Evolutionary conservation across 2,329 filamentous ascomycete species (phyloP).

Genomic region (Aciculosporium take): DNA sequence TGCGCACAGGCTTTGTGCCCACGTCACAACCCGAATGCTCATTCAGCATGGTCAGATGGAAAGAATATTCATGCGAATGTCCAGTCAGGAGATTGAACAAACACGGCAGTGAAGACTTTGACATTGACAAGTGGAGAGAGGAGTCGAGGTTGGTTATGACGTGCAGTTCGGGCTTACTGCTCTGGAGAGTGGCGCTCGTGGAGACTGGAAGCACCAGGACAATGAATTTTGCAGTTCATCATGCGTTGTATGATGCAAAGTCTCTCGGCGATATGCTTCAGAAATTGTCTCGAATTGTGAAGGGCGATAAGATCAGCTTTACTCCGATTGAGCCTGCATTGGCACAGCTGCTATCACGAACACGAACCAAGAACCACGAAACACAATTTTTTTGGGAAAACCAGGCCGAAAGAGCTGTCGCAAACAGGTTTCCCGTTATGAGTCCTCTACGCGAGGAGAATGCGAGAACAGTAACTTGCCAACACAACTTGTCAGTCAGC

Average conservation of each 20-base stretch:
- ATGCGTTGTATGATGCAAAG: slow-evolving; percentile 74
- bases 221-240: slow-evolving; percentile 47
- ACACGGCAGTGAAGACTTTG: neutral
- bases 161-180: slow-evolving; percentile 34
- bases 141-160: slow-evolving; percentile 21
- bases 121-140: slow-evolving; percentile 21
- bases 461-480: slow-evolving; percentile 21
- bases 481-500: slow-evolving; percentile 20
- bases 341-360: slow-evolving; percentile 25
- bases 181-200: slow-evolving; percentile 48
- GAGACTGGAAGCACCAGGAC: slow-evolving; percentile 9
- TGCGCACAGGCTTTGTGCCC: slow-evolving; percentile 60
- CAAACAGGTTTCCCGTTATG: slow-evolving; percentile 64
- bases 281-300: slow-evolving; percentile 32
- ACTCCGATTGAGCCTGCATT: slow-evolving; percentile 22
- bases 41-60: slow-evolving; percentile 63
- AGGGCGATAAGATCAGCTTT: slow-evolving; percentile 7
- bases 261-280: slow-evolving; percentile 53
- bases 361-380: slow-evolving; percentile 15
- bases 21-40: slow-evolving; percentile 44
- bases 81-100: slow-evolving; percentile 7
- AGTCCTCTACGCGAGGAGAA: slow-evolving; percentile 41
- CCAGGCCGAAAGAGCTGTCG: slow-evolving; percentile 35
- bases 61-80: neutral
- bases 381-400: slow-evolving; percentile 49